Evolutionary conservation across 2,329 filamentous ascomycete genomes (phyloP).

Genomic region (Dactylellina parvicollis): DNA sequence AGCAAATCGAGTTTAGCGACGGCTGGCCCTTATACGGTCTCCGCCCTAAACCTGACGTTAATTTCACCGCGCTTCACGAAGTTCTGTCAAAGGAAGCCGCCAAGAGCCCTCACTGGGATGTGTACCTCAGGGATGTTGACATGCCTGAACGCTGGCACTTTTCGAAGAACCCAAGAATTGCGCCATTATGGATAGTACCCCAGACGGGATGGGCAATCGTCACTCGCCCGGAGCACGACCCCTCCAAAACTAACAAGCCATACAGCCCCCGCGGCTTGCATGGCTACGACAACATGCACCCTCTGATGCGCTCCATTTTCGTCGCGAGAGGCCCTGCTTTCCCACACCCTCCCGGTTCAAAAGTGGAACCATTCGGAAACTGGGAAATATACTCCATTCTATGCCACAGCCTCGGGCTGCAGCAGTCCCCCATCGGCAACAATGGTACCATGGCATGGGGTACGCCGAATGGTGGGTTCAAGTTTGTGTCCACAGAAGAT

Average conservation of each 20-base stretch:
- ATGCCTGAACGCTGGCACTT: slow-evolving; percentile 97
- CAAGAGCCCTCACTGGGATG: slow-evolving; percentile 76
- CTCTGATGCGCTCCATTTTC: slow-evolving; percentile 95
- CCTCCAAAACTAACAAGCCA: slow-evolving; percentile 67
- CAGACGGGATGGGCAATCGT: slow-evolving; percentile 94
- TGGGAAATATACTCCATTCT: slow-evolving; percentile 89
- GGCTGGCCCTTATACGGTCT: slow-evolving; percentile 95
- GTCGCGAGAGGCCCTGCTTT: slow-evolving; percentile 92
- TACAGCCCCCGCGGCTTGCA: slow-evolving; percentile 89
- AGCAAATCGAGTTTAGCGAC: slow-evolving; percentile 82
- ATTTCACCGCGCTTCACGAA: slow-evolving; percentile 75
- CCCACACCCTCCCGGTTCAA: slow-evolving; percentile 81
- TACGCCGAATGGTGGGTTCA: slow-evolving; percentile 41
- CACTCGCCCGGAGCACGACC: slow-evolving; percentile 78
- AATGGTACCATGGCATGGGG: slow-evolving; percentile 76
- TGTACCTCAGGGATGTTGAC: slow-evolving; percentile 84
- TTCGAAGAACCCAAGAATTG: slow-evolving; percentile 84
- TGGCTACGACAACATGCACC: slow-evolving; percentile 93
- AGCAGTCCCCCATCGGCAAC: slow-evolving; percentile 72
- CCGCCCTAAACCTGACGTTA: slow-evolving; percentile 72
- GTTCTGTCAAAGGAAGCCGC: slow-evolving; percentile 62
- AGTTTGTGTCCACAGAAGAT: slow-evolving; percentile 19
- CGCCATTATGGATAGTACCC: slow-evolving; percentile 92
- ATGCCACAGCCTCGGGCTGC: slow-evolving; percentile 83
- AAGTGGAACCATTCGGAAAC: slow-evolving; percentile 83